Percentiles rank a stretch among this genome's conserved stretches.
These are phyloP conservation scores for Trametes gibbosa DNA, from an alignment of 768 basidiomycete species.

Conservation along the genomic window DNA sequence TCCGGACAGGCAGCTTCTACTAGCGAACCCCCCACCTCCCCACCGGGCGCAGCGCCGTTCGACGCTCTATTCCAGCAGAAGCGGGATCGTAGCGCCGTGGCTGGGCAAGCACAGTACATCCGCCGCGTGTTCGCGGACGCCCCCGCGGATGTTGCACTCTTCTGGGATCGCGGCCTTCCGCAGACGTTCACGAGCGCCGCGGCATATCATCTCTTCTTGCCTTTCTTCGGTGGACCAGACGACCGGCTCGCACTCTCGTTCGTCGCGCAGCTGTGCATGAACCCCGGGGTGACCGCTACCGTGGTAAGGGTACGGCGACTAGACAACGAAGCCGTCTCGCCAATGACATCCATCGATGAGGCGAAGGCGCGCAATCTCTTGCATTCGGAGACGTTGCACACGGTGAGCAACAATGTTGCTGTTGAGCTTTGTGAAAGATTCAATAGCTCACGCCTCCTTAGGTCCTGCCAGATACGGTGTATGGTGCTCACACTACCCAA, in stretches of 20 bases:
- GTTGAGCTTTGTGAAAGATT: neutral
- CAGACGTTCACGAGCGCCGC: conserved; percentile 29
- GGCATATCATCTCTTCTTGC: conserved; percentile 68
- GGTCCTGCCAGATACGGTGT: conserved; percentile 66
- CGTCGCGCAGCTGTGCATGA: conserved; percentile 75
- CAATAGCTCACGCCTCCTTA: conserved; percentile 31
- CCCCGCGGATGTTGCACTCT: conserved; percentile 77
- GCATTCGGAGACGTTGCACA: conserved; percentile 26
- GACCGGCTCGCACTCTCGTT: conserved; percentile 83
- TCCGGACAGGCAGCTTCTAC: conserved; percentile 19
- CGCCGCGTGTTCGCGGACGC: conserved; percentile 76
- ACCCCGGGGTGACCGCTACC: conserved; percentile 64
- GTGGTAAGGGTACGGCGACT: conserved; percentile 60
- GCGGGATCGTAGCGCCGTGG: conserved; percentile 41
- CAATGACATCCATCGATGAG: conserved; percentile 31
- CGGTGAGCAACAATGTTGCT: conserved; percentile 26
- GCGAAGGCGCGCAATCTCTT: conserved; percentile 15
- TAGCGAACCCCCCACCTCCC: neutral
- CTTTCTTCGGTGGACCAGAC: conserved; percentile 94
- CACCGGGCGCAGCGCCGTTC: conserved; percentile 53
- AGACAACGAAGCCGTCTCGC: conserved; percentile 34
- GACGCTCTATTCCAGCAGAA: conserved; percentile 70
- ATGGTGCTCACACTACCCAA: conserved; percentile 61
- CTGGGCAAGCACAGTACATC: conserved; percentile 78
- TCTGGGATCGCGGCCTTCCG: conserved; percentile 69